Base-by-base conservation (phyloP, 2,329 filamentous ascomycete genomes). In the Arthrinium phaeospermum region DNA sequence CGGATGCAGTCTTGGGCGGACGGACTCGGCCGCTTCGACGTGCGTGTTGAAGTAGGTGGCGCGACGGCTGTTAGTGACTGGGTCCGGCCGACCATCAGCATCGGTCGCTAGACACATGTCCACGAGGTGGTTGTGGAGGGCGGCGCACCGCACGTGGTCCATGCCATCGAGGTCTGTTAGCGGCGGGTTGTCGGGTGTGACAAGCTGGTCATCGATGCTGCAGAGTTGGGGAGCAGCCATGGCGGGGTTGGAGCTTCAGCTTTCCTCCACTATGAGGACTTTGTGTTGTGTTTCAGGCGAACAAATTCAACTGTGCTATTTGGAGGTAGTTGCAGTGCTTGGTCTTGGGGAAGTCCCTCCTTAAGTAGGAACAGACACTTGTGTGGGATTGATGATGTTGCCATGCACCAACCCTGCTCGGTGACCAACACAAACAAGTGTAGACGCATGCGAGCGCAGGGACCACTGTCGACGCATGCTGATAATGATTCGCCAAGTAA, bases 71-170 rank as follows among this genome's bases (percentile, higher is more conserved):
- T 67, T 71, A 74, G 68, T 71, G 69, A 69, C 75, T 69, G 72
- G 49, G 16, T 68, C 49, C 7, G 27, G 2, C 67, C 74, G 75
- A 12, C 77, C 76, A 44, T 67, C 57, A 3, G 24, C 51, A 72
- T 80, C 76, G 46, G 77, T 75, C 51, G 75, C 61, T 74, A 76
- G 78, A 71, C 76, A 71, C 69, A 80, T 77, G 67, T 78, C 73
- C 8, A 79, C 73, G 64, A 82, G 75, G 61, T 80, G 78, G 49
- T 82, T 80, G 71, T 82, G 78, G 46, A 81, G 77, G 74, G 77
- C 76, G 41, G 74, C 78, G 73, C 80, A 81, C 76, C 79, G 76
- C 70, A 34, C 47, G 73, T 79, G 71, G 70, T 80, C 71, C 71
- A 69, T 69, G 45, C 67, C 67, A 30, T 74, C 71, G 13, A 77